phyloP scores from a whole-genome alignment of 148 eudicot genomes.

The Linanthus parryae region DNA sequence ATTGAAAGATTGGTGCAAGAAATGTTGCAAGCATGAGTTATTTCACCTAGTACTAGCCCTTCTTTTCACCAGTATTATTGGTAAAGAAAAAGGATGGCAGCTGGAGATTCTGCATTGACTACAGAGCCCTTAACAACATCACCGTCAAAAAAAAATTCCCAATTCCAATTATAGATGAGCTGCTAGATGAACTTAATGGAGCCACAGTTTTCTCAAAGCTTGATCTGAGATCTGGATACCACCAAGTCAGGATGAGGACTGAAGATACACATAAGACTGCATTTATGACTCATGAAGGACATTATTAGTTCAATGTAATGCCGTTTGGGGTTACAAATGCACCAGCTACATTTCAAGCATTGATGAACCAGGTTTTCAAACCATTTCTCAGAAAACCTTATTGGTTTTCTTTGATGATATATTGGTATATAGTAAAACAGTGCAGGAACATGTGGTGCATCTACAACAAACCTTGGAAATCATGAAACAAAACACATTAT shows the following conservation, averaged over 20 bases:
- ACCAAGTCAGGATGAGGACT: neutral
- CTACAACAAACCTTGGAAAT: no score
- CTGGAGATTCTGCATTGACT: conserved; percentile 8
- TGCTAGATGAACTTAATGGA: conserved; percentile 3
- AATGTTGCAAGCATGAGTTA: neutral
- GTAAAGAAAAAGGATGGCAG: conserved; percentile 4
- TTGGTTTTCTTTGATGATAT: no score
- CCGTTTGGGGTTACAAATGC: no score
- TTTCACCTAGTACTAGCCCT: neutral
- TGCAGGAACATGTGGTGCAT: neutral
- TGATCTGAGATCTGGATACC: neutral
- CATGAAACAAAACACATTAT: neutral
- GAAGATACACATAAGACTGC: neutral
- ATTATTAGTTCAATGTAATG: no score
- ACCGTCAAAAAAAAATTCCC: neutral
- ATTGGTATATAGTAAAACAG: neutral
- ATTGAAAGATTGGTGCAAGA: neutral
- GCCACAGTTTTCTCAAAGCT: neutral
- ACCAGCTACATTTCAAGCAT: conserved; percentile 11
- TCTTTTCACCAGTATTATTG: neutral
- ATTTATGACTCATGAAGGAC: conserved; percentile 13
- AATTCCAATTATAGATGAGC: neutral
- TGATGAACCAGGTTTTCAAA: conserved; percentile 15
- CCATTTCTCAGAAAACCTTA: no score
- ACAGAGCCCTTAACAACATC: neutral